Evolutionary conservation across 352 stramenopile species (phyloP), one percentile per base, ranked within the genome.

Genomic region (Pythium guiyangense): DNA sequence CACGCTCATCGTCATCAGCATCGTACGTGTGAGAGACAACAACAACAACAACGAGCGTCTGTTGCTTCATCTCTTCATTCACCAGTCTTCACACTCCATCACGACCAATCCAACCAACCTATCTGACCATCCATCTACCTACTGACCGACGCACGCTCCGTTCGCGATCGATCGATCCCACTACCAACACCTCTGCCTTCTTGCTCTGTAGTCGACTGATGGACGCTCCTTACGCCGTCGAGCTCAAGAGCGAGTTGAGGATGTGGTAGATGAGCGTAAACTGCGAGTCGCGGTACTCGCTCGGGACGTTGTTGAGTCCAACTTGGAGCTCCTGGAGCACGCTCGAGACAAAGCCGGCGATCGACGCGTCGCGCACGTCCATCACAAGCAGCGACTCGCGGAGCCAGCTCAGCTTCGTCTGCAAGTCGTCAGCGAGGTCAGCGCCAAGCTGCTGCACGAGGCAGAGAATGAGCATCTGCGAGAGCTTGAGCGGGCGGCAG

Each of bases 391-490:
- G 69, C 27, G 79, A 87, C 63, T 92, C 84, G 26, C 79, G 79
- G 58, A 94, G 62, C 84, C 84, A 94, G 48, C 73, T 68, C 3
- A 94, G 63, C 64, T 89, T 91, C 27, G 84, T 79, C 52, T 77
- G 54, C 29, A 90, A 49, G 37, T 91, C 77, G 54, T 89, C 77
- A 1, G 59, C 70, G 8, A 92, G 54, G 29, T 92, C 82, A 1
- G 81, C 79, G 27, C 84, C 84, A 35, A 94, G 70, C 45, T 94
- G 84, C 63, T 94, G 84, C 26, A 94, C 84, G 17, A 94, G 69
- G 46, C 84, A 94, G 55, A 94, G 60, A 49, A 94, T 83, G 63
- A 92, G 63, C 81, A 92, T 91, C 62, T 94, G 84, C 55, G 84
- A 91, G 42, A 94, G 75, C 67, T 88, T 78, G 10, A 80, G 76